Conservation (phyloP, 2,329 filamentous ascomycete genomes). For the Cercospora sp. region DNA sequence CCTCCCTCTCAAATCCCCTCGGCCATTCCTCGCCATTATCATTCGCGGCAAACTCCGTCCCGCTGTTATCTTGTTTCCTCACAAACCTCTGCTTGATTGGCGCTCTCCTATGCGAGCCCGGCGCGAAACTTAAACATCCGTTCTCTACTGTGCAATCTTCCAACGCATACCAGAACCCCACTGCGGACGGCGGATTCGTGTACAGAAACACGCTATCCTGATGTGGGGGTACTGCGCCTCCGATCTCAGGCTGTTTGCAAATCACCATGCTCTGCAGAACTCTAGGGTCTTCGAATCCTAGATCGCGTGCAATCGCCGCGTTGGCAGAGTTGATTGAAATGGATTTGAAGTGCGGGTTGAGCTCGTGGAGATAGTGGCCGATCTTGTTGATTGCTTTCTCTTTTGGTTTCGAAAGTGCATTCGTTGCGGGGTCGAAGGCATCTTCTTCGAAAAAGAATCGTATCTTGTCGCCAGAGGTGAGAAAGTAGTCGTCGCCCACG, state of each 20-base stretch:
- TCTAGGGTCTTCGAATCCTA: conserved; percentile 75
- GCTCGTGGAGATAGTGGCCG: conserved; percentile 52
- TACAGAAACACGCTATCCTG: conserved; percentile 93
- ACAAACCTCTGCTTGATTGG: conserved; percentile 75
- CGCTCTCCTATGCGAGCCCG: conserved; percentile 75
- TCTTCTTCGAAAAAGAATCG: conserved; percentile 98
- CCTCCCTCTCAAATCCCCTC: conserved; percentile 37
- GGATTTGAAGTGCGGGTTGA: conserved; percentile 50
- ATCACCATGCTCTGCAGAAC: conserved; percentile 95
- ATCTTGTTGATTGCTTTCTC: conserved; percentile 76
- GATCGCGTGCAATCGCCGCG: conserved; percentile 64
- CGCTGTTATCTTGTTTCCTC: conserved; percentile 60
- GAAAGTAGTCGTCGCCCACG: conserved; percentile 93
- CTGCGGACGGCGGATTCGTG: conserved; percentile 81
- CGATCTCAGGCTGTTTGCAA: conserved; percentile 96
- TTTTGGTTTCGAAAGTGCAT: conserved; percentile 74
- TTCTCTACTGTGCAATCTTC: conserved; percentile 87
- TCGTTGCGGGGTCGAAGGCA: conserved; percentile 64
- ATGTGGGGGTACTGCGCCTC: conserved; percentile 84
- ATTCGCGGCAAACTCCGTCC: conserved; percentile 61
- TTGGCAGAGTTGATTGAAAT: conserved; percentile 57
- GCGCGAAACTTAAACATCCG: conserved; percentile 83
- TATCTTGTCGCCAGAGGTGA: conserved; percentile 83
- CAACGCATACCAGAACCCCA: conserved; percentile 96
- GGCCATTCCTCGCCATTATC: conserved; percentile 55